Percentiles rank a stretch among this genome's conserved stretches.
phyloP scores from a whole-genome alignment of 2,329 filamentous ascomycete species.

The Penicillium sp. region DNA sequence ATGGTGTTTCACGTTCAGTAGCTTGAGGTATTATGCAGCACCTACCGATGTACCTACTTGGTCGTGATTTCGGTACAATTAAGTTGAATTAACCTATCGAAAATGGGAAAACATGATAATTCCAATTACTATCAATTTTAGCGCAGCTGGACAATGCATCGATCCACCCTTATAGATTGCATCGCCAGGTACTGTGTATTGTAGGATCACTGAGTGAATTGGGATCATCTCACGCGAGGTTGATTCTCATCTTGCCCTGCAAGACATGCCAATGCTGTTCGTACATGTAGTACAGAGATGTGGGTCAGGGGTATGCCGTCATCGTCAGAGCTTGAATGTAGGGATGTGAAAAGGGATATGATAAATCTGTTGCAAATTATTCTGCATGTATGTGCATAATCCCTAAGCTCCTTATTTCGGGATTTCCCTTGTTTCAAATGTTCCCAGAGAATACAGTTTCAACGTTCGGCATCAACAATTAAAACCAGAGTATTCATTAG shows the following conservation, averaged over 20 bases:
- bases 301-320: slow-evolving; percentile 10
- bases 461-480: neutral
- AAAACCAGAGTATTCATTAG: neutral
- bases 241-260: neutral
- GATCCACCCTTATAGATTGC: no score
- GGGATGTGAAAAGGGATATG: neutral
- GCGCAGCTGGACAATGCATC: no score
- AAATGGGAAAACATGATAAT: no score
- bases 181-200: no score
- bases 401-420: neutral
- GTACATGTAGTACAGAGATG: slow-evolving; percentile 1
- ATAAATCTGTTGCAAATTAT: neutral
- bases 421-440: neutral
- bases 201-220: neutral
- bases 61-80: no score
- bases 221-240: neutral
- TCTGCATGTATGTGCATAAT: neutral
- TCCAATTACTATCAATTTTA: no score
- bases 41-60: no score
- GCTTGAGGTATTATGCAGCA: no score
- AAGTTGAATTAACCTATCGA: no score
- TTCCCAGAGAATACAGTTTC: neutral
- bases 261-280: slow-evolving; percentile 12
- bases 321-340: slow-evolving; percentile 1
- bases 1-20: no score